A percentile compares a stretch with the other conserved stretches of the same genome.
These are phyloP conservation scores for Lasiosphaeriaceae sp. DNA, from an alignment of 495 filamentous ascomycete genomes.

Conservation along the genomic window DNA sequence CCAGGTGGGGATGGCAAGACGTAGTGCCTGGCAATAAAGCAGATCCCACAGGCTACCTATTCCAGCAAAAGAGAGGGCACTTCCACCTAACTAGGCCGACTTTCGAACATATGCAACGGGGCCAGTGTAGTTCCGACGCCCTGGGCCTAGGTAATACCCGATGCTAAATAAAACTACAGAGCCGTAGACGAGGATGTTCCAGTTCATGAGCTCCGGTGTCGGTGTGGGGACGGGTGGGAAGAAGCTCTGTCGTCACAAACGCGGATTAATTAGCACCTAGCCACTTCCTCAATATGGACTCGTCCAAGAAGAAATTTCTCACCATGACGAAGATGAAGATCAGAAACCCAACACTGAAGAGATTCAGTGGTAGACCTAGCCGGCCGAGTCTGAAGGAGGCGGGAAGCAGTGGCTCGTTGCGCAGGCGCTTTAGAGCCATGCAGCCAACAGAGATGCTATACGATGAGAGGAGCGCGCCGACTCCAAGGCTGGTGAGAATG, in stretches of 20 bases:
- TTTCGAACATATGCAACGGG: constrained; percentile 4
- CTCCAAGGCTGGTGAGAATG: constrained; percentile 42
- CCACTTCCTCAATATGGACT: neutral
- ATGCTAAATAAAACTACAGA: constrained; percentile 29
- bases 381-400: constrained; percentile 49
- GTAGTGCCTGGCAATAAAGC: too few species aligned
- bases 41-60: too few species aligned
- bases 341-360: constrained; percentile 38
- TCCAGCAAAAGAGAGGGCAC: too few species aligned
- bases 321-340: constrained; percentile 48
- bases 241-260: neutral
- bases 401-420: constrained; percentile 33
- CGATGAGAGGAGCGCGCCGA: constrained; percentile 41
- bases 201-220: constrained; percentile 9
- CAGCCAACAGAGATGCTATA: constrained; percentile 50
- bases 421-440: constrained; percentile 42
- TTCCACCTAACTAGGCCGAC: neutral
- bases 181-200: constrained; percentile 42
- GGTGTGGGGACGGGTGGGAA: constrained; percentile 9
- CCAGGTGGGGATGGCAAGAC: too few species aligned
- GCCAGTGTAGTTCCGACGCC: neutral
- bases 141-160: constrained; percentile 17
- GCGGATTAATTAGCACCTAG: neutral
- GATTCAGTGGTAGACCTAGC: constrained; percentile 47
- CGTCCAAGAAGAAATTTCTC: too few species aligned